These are phyloP conservation scores for Melanopsichium pennsylvanicum DNA, from an alignment of 1,284 basidiomycete species.

Conservation along the genomic window DNA sequence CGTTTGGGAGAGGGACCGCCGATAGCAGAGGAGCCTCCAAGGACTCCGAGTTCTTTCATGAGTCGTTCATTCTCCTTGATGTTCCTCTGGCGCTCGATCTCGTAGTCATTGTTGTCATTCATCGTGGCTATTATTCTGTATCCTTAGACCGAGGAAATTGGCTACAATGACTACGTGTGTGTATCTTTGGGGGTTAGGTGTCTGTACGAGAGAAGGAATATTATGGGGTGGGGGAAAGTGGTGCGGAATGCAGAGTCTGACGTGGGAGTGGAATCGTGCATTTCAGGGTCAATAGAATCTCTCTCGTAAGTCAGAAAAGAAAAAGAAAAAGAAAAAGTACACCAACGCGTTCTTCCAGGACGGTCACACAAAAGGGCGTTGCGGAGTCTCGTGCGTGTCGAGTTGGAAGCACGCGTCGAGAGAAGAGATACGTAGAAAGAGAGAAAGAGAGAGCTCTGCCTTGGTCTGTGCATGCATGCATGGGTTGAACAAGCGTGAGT, in stretches of 20 bases:
- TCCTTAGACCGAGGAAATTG: no score
- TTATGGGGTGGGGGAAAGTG: background rate
- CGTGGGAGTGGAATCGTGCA: no score
- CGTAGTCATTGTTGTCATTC: constrained; percentile 49
- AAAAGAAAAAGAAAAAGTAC: background rate
- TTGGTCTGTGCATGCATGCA: no score
- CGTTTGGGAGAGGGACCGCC: constrained; percentile 36
- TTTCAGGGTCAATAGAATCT: no score
- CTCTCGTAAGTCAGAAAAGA: constrained; percentile 1
- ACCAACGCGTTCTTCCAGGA: background rate
- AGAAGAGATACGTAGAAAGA: constrained; percentile 1
- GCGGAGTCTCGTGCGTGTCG: no score
- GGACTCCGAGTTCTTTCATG: constrained; percentile 58
- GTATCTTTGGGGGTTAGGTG: no score
- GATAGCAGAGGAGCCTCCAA: constrained; percentile 43
- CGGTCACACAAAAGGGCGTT: no score
- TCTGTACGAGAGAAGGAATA: no score
- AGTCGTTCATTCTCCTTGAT: constrained; percentile 61
- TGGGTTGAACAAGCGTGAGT: background rate
- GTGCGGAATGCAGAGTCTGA: background rate
- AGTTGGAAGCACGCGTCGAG: constrained; percentile 1
- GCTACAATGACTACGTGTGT: no score
- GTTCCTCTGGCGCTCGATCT: constrained; percentile 59
- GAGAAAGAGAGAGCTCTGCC: background rate
- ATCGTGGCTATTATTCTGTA: constrained; percentile 1